phyloP scores from a whole-genome alignment of 2,329 filamentous ascomycete species.

The Cercospora sesami region DNA sequence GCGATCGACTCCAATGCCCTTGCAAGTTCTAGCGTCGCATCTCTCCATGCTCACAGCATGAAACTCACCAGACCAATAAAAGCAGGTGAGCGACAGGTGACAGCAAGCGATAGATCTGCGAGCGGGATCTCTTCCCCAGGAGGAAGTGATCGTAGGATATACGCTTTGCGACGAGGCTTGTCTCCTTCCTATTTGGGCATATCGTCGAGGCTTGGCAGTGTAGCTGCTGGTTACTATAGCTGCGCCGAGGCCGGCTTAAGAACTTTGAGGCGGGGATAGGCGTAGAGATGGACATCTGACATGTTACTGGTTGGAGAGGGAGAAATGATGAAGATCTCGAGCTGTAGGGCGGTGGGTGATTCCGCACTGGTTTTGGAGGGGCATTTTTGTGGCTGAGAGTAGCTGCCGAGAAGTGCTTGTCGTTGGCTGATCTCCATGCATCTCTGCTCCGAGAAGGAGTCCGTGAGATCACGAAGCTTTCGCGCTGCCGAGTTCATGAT shows the following conservation, averaged over 20 bases:
- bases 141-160: slow-evolving; percentile 21
- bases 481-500: not conserved
- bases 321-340: not conserved
- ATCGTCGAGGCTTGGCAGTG: not conserved
- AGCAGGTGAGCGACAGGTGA: not conserved
- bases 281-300: not conserved
- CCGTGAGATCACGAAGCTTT: not conserved
- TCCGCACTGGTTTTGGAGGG: not conserved
- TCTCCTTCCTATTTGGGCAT: slow-evolving; percentile 2
- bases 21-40: not conserved
- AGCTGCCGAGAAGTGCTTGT: not conserved
- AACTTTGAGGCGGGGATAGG: not conserved
- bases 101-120: not conserved
- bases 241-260: slow-evolving; percentile 1
- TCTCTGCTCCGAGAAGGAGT: not conserved
- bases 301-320: not conserved
- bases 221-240: not conserved
- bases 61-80: not conserved
- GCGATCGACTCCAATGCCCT: not conserved
- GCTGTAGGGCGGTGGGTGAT: not conserved
- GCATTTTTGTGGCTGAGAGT: not conserved
- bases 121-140: not conserved
- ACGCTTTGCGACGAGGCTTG: slow-evolving; percentile 6
- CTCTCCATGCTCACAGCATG: not conserved
- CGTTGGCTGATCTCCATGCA: not conserved